Evolutionary conservation across 2,329 filamentous ascomycete genomes (phyloP).

Genomic region (Fusarium sp.): DNA sequence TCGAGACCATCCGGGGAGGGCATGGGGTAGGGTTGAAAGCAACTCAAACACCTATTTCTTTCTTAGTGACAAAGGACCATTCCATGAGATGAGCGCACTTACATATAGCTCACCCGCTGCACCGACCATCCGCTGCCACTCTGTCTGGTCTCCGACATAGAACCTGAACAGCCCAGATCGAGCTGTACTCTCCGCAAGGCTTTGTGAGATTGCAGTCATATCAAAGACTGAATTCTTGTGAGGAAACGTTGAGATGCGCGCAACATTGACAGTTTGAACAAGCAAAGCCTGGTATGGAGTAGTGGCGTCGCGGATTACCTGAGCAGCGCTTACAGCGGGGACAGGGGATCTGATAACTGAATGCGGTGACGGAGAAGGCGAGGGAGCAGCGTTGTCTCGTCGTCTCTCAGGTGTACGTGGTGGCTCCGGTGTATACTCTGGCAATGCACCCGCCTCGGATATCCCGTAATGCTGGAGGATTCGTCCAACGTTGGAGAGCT

Average conservation of each 20-base stretch:
- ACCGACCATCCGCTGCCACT: not conserved
- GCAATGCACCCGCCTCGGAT: fast-evolving
- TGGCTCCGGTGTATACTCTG: not conserved
- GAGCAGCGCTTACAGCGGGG: not conserved
- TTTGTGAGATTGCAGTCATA: not conserved
- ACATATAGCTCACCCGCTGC: not conserved
- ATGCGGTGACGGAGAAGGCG: not conserved
- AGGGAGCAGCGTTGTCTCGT: not conserved
- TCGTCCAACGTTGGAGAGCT: not conserved
- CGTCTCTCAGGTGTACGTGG: not conserved
- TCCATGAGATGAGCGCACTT: fast-evolving
- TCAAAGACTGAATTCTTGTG: not conserved
- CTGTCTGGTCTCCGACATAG: not conserved
- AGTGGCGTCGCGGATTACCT: not conserved
- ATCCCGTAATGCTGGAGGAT: not conserved
- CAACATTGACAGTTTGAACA: not conserved
- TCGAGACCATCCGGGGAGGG: not conserved
- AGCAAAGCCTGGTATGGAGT: not conserved
- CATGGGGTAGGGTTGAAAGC: not conserved
- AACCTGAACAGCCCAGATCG: not conserved
- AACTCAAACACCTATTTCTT: not conserved
- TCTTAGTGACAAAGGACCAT: fast-evolving
- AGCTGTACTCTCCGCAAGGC: not conserved
- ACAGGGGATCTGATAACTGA: not conserved
- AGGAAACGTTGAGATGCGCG: not conserved